Conservation (phyloP, 1,284 basidiomycete species). For the Pseudozyma tsukubaensis region DNA sequence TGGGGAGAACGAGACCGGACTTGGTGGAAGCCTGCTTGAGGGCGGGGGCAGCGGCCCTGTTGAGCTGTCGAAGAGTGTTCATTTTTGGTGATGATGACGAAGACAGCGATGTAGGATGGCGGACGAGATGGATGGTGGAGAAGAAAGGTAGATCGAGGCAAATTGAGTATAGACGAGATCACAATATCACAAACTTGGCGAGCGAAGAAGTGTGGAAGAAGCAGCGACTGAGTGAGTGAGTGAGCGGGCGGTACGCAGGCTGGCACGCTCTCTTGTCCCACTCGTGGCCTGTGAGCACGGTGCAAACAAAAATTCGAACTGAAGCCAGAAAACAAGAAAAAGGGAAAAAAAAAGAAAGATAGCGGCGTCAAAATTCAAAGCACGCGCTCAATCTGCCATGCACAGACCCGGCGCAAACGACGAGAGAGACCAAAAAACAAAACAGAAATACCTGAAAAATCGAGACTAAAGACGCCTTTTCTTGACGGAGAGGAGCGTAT, state of each 20-base stretch:
- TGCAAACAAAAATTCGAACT: not conserved
- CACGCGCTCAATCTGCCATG: too few relatives aligned
- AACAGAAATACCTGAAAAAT: not conserved
- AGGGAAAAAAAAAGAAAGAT: constrained; percentile 2
- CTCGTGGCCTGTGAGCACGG: too few relatives aligned
- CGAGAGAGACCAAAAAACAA: not conserved
- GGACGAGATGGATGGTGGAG: constrained; percentile 14
- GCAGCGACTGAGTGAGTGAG: too few relatives aligned
- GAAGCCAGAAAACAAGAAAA: constrained; percentile 12
- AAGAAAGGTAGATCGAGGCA: constrained; percentile 1
- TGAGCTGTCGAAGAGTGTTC: constrained; percentile 54
- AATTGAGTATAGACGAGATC: not conserved
- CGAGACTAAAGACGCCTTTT: not conserved
- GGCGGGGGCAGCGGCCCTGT: constrained; percentile 50
- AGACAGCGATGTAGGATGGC: constrained; percentile 26
- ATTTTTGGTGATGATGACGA: constrained; percentile 27
- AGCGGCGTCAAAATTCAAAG: constrained; percentile 1
- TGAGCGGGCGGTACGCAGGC: too few relatives aligned
- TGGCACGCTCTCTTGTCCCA: too few relatives aligned
- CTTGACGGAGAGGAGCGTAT: too few relatives aligned
- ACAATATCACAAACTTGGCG: not conserved
- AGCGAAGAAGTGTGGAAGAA: too few relatives aligned
- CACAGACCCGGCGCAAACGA: too few relatives aligned
- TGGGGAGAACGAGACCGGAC: constrained; percentile 49
- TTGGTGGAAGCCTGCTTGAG: constrained; percentile 51